These are phyloP conservation scores for Pythium scleroteichum DNA, from an alignment of 352 stramenopile species.

Conservation along the genomic window DNA sequence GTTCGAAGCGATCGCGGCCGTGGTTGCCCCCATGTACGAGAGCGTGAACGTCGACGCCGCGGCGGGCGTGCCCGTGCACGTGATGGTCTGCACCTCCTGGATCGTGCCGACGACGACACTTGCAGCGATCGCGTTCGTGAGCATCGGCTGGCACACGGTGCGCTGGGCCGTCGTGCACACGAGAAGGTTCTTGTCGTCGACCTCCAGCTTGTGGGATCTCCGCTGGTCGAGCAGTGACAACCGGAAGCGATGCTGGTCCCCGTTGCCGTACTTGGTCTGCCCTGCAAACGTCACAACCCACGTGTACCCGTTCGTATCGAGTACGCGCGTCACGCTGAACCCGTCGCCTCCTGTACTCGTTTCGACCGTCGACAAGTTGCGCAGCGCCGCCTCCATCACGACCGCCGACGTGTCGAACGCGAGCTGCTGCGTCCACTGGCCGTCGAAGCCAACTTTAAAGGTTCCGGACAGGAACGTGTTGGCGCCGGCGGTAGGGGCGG, in stretches of 20 bases:
- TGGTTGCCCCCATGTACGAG: constrained; percentile 54
- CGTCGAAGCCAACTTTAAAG: constrained; percentile 91
- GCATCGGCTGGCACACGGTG: constrained; percentile 39
- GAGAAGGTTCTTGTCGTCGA: constrained; percentile 53
- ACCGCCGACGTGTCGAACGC: constrained; percentile 82
- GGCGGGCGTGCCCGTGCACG: constrained; percentile 35
- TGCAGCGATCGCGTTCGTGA: constrained; percentile 45
- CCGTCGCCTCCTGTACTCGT: constrained; percentile 30
- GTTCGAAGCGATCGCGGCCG: constrained; percentile 41
- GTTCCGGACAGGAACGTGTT: constrained; percentile 60
- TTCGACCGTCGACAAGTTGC: constrained; percentile 60
- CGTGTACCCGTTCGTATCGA: constrained; percentile 72
- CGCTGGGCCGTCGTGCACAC: constrained; percentile 51
- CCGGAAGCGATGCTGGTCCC: constrained; percentile 57
- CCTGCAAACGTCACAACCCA: constrained; percentile 73
- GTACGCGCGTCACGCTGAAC: constrained; percentile 50
- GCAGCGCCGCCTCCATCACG: constrained; percentile 66
- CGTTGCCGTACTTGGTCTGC: constrained; percentile 43
- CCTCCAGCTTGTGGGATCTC: constrained; percentile 54
- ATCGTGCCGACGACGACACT: constrained; percentile 44
- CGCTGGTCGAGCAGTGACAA: constrained; percentile 44
- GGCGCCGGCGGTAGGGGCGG: constrained; percentile 46
- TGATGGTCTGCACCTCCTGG: constrained; percentile 61
- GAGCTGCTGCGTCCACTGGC: constrained; percentile 85
- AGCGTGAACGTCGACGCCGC: constrained; percentile 71